Conservation (phyloP, 2,329 filamentous ascomycete genomes). For the Penicillium sp. region DNA sequence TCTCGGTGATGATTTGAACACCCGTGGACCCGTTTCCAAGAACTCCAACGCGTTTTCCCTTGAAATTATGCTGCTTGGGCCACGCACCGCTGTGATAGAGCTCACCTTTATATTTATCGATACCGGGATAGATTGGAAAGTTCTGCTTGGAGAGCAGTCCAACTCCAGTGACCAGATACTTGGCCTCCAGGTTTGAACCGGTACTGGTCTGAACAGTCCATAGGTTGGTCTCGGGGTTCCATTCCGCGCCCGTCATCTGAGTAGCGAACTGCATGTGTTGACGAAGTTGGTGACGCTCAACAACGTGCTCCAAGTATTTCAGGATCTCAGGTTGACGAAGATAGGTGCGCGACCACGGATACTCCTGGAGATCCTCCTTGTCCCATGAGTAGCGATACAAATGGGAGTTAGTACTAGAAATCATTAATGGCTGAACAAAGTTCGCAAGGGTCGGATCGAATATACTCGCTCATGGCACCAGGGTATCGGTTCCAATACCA, state of each 20-base stretch:
- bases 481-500: conserved; percentile 29
- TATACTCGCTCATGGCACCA: conserved; percentile 8
- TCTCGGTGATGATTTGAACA: conserved; percentile 29
- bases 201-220: conserved; percentile 16
- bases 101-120: conserved; percentile 52
- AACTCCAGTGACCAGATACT: conserved; percentile 19
- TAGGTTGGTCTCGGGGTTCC: conserved; percentile 3
- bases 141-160: conserved; percentile 41
- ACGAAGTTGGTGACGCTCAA: conserved; percentile 19
- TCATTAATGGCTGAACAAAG: too few species aligned
- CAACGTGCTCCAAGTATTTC: conserved; percentile 29
- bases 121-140: conserved; percentile 55
- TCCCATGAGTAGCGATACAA: conserved; percentile 31
- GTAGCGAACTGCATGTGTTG: conserved; percentile 23
- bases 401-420: conserved; percentile 2
- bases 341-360: conserved; percentile 1
- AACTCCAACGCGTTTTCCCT: conserved; percentile 50
- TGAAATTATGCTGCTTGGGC: conserved; percentile 48
- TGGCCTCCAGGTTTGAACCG: conserved; percentile 1
- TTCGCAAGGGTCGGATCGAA: too few species aligned
- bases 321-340: conserved; percentile 27
- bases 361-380: conserved; percentile 20
- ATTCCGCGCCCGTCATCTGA: conserved; percentile 13
- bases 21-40: conserved; percentile 38
- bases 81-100: conserved; percentile 57